Evolutionary conservation across 495 filamentous ascomycete species (phyloP).

Genomic region (Trichocladium antarcticum): DNA sequence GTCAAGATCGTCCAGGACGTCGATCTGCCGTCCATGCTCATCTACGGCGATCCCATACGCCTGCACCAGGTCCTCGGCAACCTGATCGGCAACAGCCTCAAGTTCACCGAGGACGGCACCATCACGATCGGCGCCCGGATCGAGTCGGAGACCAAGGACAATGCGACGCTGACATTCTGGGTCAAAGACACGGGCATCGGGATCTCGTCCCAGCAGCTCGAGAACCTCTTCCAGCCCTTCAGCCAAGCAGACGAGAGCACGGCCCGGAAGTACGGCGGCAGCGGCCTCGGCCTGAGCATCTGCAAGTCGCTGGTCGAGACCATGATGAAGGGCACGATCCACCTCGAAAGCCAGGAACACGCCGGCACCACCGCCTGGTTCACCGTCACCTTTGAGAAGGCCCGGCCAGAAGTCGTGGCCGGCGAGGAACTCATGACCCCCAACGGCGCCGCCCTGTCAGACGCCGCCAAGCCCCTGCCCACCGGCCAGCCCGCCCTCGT

Average conservation of each 20-base stretch:
- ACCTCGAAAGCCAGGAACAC: slow-evolving; percentile 63
- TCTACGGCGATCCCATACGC: slow-evolving; percentile 80
- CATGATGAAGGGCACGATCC: slow-evolving; percentile 74
- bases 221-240: slow-evolving; percentile 81
- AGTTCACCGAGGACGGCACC: slow-evolving; percentile 79
- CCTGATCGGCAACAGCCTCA: slow-evolving; percentile 83
- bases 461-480: neutral
- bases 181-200: slow-evolving; percentile 89
- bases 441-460: neutral
- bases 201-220: slow-evolving; percentile 67
- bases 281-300: slow-evolving; percentile 80
- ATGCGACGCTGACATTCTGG: slow-evolving; percentile 65
- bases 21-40: slow-evolving; percentile 64
- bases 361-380: slow-evolving; percentile 80
- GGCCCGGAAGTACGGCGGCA: slow-evolving; percentile 79
- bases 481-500: slow-evolving; percentile 8
- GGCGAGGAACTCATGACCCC: slow-evolving; percentile 39
- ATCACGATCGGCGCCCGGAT: slow-evolving; percentile 67
- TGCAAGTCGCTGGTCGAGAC: slow-evolving; percentile 92
- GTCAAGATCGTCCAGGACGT: slow-evolving; percentile 60
- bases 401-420: slow-evolving; percentile 40
- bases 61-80: slow-evolving; percentile 91
- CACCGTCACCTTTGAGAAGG: slow-evolving; percentile 71
- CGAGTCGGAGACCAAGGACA: slow-evolving; percentile 56
- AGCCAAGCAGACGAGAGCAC: slow-evolving; percentile 83